Conservation (phyloP, 805 yeast genomes). For the Middelhovenomyces tepae region DNA sequence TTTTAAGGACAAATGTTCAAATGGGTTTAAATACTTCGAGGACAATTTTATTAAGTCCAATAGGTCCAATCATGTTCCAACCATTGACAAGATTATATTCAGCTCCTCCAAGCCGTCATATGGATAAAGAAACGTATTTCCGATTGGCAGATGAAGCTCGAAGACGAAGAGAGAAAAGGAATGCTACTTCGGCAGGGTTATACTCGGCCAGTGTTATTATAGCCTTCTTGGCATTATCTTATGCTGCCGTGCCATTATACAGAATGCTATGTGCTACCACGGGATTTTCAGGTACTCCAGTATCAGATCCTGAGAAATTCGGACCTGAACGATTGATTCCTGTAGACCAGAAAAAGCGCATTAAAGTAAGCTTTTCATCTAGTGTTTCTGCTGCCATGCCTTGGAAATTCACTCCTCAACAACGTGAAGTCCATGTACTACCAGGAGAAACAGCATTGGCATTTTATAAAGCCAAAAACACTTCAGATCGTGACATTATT, state of each 20-base stretch:
- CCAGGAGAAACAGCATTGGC: conserved; percentile 99
- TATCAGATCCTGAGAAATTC: conserved; percentile 71
- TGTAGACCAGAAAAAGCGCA: conserved; percentile 73
- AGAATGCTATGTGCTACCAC: conserved; percentile 88
- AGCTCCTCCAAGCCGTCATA: too few species aligned
- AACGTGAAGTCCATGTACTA: conserved; percentile 79
- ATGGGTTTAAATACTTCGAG: too few species aligned
- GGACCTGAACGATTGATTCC: conserved; percentile 84
- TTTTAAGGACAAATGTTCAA: too few species aligned
- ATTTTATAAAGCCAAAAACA: conserved; percentile 85
- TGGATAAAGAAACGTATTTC: conserved; percentile 1
- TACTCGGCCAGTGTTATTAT: conserved; percentile 37
- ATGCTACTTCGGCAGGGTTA: neutral
- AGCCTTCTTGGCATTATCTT: conserved; percentile 66
- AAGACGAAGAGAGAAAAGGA: neutral
- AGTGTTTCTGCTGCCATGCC: conserved; percentile 87
- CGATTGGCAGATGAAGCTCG: conserved; percentile 1
- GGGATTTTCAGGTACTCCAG: conserved; percentile 94
- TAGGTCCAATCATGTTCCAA: too few species aligned
- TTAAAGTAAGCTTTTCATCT: conserved; percentile 79
- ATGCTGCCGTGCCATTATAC: conserved; percentile 88
- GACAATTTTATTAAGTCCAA: too few species aligned
- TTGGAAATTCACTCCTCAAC: conserved; percentile 93
- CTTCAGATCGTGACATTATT: conserved; percentile 77
- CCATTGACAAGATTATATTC: too few species aligned